Base-by-base conservation (phyloP, 345 rosid genomes). In the Populus euphratica region DNA sequence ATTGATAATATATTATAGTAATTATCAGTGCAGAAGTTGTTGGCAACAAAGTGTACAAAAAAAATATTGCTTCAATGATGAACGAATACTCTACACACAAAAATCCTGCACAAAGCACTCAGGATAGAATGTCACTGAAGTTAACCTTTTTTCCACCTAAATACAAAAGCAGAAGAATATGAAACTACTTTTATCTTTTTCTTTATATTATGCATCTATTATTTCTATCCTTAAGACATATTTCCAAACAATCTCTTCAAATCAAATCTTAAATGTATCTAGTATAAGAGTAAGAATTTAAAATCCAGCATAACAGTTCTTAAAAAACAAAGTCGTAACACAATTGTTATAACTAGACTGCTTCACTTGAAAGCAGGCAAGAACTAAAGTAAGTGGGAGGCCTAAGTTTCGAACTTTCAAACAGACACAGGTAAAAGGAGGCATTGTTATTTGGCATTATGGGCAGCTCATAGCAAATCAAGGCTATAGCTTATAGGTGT, bases 201-300 rank as follows among this genome's bases (percentile, higher is more conserved):
- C 8, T 17, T 50, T 18, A 50, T 50, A 50, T 11, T 11, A 11
- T 44, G 13, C 17, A 14, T 44, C 1, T 47, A 20, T 44, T 27
- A 6, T 77, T 33, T 36, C 54, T 67, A 50, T 74, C 64, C 80
- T 90, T 78, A 85, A 20, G 12, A 73, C 83, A 25, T 90, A 81
- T 81, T 87, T 90, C 64, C 81, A 76, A 63, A 93, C 83, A 78
- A 86, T 82, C 66, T 89, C 94, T 61, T 95, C 98, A 8, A 94
- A 85, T 39, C 97, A 92, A 78, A 90, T 77, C 88, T 93, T 95
- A 66, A 94, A 86, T 8, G 94, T 94, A 14, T 14, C 50, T 18
- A 12, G 11, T 14, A 47, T 47, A 14, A 3, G 5, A 2, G 52
- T 14, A 47, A 52, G 59, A 2, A 52, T 52, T 20, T 20, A 20